Percentiles rank a stretch among this genome's conserved stretches.
phyloP scores from a whole-genome alignment of 495 filamentous ascomycete species.

The Podospora australis region DNA sequence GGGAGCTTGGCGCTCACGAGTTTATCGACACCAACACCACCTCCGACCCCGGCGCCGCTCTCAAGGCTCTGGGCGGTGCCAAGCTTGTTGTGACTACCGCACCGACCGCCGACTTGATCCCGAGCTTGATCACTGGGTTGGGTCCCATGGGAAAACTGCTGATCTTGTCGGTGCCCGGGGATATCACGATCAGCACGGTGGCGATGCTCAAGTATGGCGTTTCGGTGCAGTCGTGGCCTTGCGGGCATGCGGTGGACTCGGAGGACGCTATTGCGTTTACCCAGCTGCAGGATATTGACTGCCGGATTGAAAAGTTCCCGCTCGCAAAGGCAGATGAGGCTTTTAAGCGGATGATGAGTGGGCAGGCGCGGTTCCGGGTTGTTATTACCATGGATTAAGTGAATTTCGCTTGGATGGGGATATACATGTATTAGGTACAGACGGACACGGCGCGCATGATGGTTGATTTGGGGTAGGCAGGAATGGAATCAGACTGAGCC shows the following conservation, averaged over 20 bases:
- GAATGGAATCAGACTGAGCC: too few relatives aligned
- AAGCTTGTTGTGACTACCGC: conserved; percentile 58
- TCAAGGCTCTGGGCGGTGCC: conserved; percentile 56
- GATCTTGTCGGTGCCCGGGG: conserved; percentile 15
- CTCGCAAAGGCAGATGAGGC: conserved; percentile 52
- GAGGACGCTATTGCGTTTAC: conserved; percentile 64
- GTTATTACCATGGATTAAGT: conserved; percentile 7
- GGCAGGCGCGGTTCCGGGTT: conserved; percentile 9
- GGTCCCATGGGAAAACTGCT: conserved; percentile 51
- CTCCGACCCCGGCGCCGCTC: conserved; percentile 41
- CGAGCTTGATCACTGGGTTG: conserved; percentile 49
- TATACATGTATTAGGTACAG: too few relatives aligned
- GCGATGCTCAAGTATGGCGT: conserved; percentile 15
- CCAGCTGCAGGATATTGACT: conserved; percentile 50
- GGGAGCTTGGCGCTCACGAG: conserved; percentile 57
- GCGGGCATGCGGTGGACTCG: conserved; percentile 54
- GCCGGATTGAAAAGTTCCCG: conserved; percentile 57
- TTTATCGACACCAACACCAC: conserved; percentile 59
- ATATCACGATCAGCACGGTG: conserved; percentile 1
- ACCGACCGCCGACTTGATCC: conserved; percentile 49
- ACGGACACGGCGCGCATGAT: too few relatives aligned
- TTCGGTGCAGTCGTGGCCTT: conserved; percentile 56
- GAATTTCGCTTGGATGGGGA: too few relatives aligned
- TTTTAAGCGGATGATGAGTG: conserved; percentile 24
- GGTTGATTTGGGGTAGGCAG: too few relatives aligned